Base-by-base conservation (phyloP, 306 rosid species). In the Sophora flavescens region DNA sequence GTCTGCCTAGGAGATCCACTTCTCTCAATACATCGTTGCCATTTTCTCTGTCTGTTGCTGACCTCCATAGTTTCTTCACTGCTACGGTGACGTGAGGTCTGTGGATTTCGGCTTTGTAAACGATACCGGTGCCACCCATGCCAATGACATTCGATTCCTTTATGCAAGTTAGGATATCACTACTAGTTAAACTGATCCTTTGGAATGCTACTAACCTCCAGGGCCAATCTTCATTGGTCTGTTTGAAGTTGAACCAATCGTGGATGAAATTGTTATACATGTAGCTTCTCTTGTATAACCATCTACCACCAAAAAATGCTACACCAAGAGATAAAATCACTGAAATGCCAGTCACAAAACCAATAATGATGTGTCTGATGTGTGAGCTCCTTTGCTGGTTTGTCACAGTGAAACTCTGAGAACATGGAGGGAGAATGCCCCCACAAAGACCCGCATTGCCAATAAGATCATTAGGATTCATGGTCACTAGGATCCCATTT, bases 201-300 rank as follows among this genome's bases (percentile, higher is more conserved):
- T 96, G 99, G 73, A 96, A 96, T 73, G 93, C 92, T 47, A 96
- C 96, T 53, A 92, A 65, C 68, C 97, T 88, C 96, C 99, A 96
- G 4, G 96, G 90, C 97, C 97, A 93, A 78, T 91, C 90, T 82
- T 84, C 85, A 58, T 69, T 83, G 78, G 78, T 83, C 54, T 78
- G 85, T 76, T 71, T 63, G 87, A 89, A 88, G 75, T 71, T 63
- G 87, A 89, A 88, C 90, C 86, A 80, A 45, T 87, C 87, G 13
- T 77, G 79, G 42, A 89, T 61, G 84, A 82, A 87, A 41, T 83
- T 82, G 91, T 84, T 83, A 75, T 70, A 89, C 58, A 85, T 48
- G 78, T 85, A 81, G 87, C 88, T 84, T 78, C 84, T 86, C 68
- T 80, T 78, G 81, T 84, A 89, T 56, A 85, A 39, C 84, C 84